phyloP scores from a whole-genome alignment of 148 eudicot species.

The Pharnaceum exiguum region DNA sequence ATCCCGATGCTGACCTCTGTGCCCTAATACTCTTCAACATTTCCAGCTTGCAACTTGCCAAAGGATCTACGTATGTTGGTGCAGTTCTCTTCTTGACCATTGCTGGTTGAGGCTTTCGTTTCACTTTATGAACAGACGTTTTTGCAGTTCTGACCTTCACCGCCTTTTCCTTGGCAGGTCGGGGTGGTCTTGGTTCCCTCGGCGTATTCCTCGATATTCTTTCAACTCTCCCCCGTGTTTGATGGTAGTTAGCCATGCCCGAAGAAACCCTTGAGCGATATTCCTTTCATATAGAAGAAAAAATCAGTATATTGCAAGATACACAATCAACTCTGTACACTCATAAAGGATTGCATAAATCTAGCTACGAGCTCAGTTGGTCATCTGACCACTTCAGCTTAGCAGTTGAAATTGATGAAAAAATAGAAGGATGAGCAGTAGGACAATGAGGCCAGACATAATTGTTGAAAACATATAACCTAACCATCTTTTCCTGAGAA shows the following conservation, averaged over 20 bases:
- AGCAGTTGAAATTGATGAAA: no score
- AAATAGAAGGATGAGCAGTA: no score
- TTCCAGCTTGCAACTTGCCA: slow-evolving; percentile 69
- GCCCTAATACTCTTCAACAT: slow-evolving; percentile 89
- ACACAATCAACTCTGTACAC: not conserved
- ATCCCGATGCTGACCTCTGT: slow-evolving; percentile 53
- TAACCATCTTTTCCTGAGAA: no score
- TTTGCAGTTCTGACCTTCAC: slow-evolving; percentile 24
- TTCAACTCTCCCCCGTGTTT: slow-evolving; percentile 46
- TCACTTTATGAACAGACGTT: slow-evolving; percentile 11
- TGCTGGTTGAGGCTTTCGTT: slow-evolving; percentile 23
- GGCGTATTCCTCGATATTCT: slow-evolving; percentile 45
- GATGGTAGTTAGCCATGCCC: slow-evolving; percentile 64
- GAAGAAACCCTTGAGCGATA: slow-evolving; percentile 63
- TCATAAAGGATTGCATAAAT: not conserved
- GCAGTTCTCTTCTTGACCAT: slow-evolving; percentile 33
- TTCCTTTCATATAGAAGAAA: slow-evolving; percentile 31
- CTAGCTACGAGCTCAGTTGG: not conserved
- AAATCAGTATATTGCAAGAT: not conserved
- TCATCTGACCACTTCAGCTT: no score
- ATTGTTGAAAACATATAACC: no score
- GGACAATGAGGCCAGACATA: no score
- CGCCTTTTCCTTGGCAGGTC: slow-evolving; percentile 35
- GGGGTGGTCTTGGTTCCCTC: slow-evolving; percentile 29
- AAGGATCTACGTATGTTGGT: slow-evolving; percentile 75